Base-by-base conservation (phyloP, 2,329 filamentous ascomycete genomes). In the Bisporella sp. region DNA sequence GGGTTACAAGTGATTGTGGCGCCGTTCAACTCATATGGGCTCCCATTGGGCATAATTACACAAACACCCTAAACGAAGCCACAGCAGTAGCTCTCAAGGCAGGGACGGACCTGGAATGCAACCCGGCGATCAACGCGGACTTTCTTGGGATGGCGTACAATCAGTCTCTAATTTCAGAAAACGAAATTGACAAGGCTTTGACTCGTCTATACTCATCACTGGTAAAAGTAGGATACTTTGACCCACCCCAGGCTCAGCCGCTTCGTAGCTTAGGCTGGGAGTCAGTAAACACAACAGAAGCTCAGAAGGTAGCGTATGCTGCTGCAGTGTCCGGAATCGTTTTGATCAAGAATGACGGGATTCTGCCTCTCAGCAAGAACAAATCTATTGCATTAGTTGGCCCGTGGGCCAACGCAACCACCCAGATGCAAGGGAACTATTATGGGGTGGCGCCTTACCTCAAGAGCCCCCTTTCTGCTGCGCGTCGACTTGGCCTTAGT, bases 1-100 rank as follows among this genome's bases (percentile, higher is more conserved):
- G 84, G 54, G 42, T 44, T 84, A 77, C 62, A 73, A 87, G 35
- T 12, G 84, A 87, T 60, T 87, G 84, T 56, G 81, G 82, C 47
- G 76, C 83, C 0, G 70, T 84, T 1, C 69, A 75, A 41, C 76
- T 83, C 59, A 73, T 84, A 48, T 46, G 62, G 37, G 53, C 62
- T 13, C 63, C 68, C 33, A n/a, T n/a, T n/a, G n/a, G n/a, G n/a
- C 69, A 72, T 44, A 60, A 69, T 33, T 71, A 68, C 41, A 67
- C 66, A 12, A 33, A 9, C 8, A 48, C 5, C 7, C 5, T 8
- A 6, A 5, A 6, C 42, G 42, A 29, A 5, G 42, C 42, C n/a
- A 30, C 42, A 30, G 42, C 42, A 29, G 42, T 30, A 5, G 13
- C 42, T 5, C 5, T 44, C 5, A 30, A 30, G 11, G 42, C 42